Base-by-base conservation (phyloP, 2,329 filamentous ascomycete genomes). In the Celoporthe dispersa region DNA sequence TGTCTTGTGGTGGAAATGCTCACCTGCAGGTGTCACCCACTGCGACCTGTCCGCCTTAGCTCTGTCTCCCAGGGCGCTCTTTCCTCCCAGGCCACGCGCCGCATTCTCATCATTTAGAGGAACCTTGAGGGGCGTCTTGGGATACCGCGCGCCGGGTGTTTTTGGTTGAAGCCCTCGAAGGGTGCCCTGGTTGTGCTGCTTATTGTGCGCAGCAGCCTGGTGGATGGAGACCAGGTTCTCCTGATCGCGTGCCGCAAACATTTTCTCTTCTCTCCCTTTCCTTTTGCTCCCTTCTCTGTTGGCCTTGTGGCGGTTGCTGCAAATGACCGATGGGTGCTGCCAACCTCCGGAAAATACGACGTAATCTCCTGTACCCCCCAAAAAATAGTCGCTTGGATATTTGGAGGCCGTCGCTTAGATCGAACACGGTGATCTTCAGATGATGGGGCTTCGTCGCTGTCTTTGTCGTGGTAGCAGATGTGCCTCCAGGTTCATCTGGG, bases 91-190 rank as follows among this genome's bases (percentile, higher is more conserved):
- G 1, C 73, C 75, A 35, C 83, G 76, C 11, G 87, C 84, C n/a
- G 87, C 88, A 81, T 98, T 98, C 80, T 98, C 95, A 76, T 98
- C 93, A 74, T 97, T 93, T 72, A 93, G 85, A 9, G 90, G 87
- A 64, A 93, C 82, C 77, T 91, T 92, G 78, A 94, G 88, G 0
- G 94, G 94, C 6, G 94, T 97, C 81, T 97, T 97, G 11, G 92
- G 91, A 73, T 86, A 90, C 77, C 90, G 89, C 70, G 88, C 86
- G 68, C 90, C 92, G 0, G 94, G 94, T 37, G 94, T 97, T 82
- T 95, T 97, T 68, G 92, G 89, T 70, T 85, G 82, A 85, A 89
- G 70, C 35, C 57, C 63, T 79, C 76, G 74, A 69, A 71, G 66
- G 71, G 69, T 71, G 68, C 37, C 37, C 67, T 66, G 48, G 68